Base-by-base conservation (phyloP, 2,329 filamentous ascomycete species). In the Triangularia setosa region DNA sequence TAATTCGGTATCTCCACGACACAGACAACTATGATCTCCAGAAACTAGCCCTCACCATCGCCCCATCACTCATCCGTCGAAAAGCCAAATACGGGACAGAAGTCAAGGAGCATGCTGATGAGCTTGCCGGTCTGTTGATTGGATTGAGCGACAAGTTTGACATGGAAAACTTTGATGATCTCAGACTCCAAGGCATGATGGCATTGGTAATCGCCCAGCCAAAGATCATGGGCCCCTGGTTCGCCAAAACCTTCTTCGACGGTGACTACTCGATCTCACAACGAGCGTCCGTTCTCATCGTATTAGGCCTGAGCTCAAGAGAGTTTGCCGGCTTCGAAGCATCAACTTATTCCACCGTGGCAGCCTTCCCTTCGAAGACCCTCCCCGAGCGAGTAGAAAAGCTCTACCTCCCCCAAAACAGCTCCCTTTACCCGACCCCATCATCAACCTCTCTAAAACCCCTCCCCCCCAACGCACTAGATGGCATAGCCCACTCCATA, bases 231-330 rank as follows among this genome's bases (percentile, higher is more conserved):
- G 93, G 88, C 0, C 90, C 87, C 14, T 96, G 92, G 90, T 91
- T 96, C 64, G 87, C 90, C 2, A 87, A 88, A 63, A 90, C 90
- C 0, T 96, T 95, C 74, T 98, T 97, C 74, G 89, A 92, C 52
- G 93, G 93, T 16, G 95, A 99, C 73, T 93, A 95, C 75, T 97
- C 93, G 0, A 80, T 98, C 40, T 86, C 89, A 0, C 94, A 98
- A 74, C 85, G 95, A 44, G 91, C 90, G 7, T 87, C 90, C 0
- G 83, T 98, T 40, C 87, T 99, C 60, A 89, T 92, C 21, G 88
- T 91, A 0, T 79, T 99, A 3, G 94, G 93, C 0, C 79, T 99
- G 0, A 87, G 90, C 28, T 91, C 91, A 1, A 86, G 94, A 64
- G 93, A 98, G 76, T 77, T 99, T 9, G 92, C 92, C 1, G 93